Conservation (phyloP, 2,329 filamentous ascomycete genomes). For the Phyllosticta citriasiana region DNA sequence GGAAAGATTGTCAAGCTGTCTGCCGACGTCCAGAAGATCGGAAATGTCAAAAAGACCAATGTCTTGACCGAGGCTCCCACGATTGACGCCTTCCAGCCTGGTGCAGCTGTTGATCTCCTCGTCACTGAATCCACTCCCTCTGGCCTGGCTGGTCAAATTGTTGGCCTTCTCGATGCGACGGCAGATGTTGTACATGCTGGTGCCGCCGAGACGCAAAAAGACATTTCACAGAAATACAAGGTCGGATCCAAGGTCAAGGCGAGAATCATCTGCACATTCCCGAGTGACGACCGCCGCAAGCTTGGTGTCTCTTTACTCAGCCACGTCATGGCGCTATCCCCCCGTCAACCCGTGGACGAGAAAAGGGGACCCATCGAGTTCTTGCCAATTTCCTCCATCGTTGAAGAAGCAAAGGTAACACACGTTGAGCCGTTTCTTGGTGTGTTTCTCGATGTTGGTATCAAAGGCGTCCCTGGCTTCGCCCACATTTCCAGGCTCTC, state of each 20-base stretch:
- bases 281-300: slow-evolving; percentile 67
- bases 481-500: slow-evolving; percentile 90
- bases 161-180: slow-evolving; percentile 84
- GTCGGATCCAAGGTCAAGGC: slow-evolving; percentile 75
- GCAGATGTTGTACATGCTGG: slow-evolving; percentile 87
- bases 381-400: slow-evolving; percentile 61
- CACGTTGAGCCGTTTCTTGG: slow-evolving; percentile 74
- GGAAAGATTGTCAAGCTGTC: slow-evolving; percentile 83
- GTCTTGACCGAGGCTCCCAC: slow-evolving; percentile 68
- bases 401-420: slow-evolving; percentile 69
- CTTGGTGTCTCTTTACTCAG: slow-evolving; percentile 80
- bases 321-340: slow-evolving; percentile 62
- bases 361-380: slow-evolving; percentile 44
- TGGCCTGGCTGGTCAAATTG: slow-evolving; percentile 80
- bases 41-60: slow-evolving; percentile 54
- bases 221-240: slow-evolving; percentile 70
- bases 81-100: slow-evolving; percentile 82
- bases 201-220: slow-evolving; percentile 55
- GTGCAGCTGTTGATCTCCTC: slow-evolving; percentile 78
- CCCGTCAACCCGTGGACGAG: slow-evolving; percentile 25
- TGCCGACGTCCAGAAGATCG: slow-evolving; percentile 58
- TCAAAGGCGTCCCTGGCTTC: slow-evolving; percentile 65
- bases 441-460: slow-evolving; percentile 64
- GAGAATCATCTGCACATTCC: slow-evolving; percentile 80
- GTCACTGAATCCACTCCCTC: slow-evolving; percentile 63